Evolutionary conservation across 768 basidiomycete genomes (phyloP).

Genomic region (Pleurotus tuber-regium): DNA sequence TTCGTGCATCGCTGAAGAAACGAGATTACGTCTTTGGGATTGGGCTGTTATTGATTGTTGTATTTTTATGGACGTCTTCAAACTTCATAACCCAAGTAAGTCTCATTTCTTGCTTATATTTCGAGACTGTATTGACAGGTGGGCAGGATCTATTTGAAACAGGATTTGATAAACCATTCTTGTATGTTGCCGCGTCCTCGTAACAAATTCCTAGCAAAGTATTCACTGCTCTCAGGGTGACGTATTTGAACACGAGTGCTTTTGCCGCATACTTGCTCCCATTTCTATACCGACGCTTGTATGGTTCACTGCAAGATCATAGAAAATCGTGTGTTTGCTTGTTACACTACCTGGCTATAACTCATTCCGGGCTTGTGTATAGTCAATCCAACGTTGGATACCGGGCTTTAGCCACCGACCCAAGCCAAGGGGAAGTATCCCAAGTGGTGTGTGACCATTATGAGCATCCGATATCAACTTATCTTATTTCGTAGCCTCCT

Average conservation of each 20-base stretch:
- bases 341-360: not conserved
- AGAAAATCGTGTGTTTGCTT: not conserved
- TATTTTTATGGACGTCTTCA: slow-evolving; percentile 84
- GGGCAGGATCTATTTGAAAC: slow-evolving; percentile 46
- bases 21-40: slow-evolving; percentile 57
- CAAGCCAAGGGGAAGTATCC: not conserved
- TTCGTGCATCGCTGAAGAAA: slow-evolving; percentile 23
- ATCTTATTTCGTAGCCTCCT: no score
- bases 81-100: slow-evolving; percentile 85
- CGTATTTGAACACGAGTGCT: slow-evolving; percentile 90
- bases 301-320: not conserved
- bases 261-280: slow-evolving; percentile 84
- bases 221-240: slow-evolving; percentile 49
- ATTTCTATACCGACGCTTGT: slow-evolving; percentile 33
- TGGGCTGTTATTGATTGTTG: slow-evolving; percentile 67
- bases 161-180: slow-evolving; percentile 88
- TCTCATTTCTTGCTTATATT: not conserved
- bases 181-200: slow-evolving; percentile 35
- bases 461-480: no score
- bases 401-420: slow-evolving; percentile 18
- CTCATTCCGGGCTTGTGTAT: not conserved
- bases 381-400: slow-evolving; percentile 10
- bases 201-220: not conserved
- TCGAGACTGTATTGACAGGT: not conserved
- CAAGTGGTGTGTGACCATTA: no score